Evolutionary conservation across 805 yeast genomes (phyloP).

Genomic region (Zygoascus biomembranicola): DNA sequence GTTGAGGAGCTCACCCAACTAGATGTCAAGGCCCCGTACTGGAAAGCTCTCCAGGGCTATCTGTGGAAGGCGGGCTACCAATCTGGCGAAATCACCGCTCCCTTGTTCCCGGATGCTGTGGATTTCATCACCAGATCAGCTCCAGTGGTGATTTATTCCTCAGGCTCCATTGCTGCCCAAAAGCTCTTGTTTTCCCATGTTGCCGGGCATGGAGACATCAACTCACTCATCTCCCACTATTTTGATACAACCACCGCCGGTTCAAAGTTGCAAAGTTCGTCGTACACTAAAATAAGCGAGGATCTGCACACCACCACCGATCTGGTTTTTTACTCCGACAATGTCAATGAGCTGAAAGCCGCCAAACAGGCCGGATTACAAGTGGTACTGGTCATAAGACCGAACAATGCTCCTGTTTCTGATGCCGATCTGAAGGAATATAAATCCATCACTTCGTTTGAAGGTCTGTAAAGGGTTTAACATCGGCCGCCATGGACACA

Average conservation of each 20-base stretch:
- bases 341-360: slow-evolving; percentile 66
- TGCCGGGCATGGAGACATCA: slow-evolving; percentile 38
- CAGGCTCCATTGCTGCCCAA: slow-evolving; percentile 86
- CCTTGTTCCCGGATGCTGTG: slow-evolving; percentile 67
- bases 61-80: slow-evolving; percentile 79
- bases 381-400: slow-evolving; percentile 54
- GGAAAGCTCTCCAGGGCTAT: slow-evolving; percentile 75
- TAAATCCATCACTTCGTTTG: neutral
- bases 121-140: slow-evolving; percentile 33
- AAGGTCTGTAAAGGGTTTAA: neutral
- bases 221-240: slow-evolving; percentile 49
- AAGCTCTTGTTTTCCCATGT: slow-evolving; percentile 58
- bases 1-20: slow-evolving; percentile 47
- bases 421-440: neutral
- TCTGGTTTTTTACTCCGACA: slow-evolving; percentile 72
- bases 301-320: slow-evolving; percentile 31
- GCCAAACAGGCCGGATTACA: slow-evolving; percentile 59
- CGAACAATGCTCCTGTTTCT: slow-evolving; percentile 50
- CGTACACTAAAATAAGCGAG: slow-evolving; percentile 50
- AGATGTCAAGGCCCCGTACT: slow-evolving; percentile 69
- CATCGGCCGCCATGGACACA: no score
- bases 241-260: slow-evolving; percentile 86
- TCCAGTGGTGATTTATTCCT: slow-evolving; percentile 66
- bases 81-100: slow-evolving; percentile 68
- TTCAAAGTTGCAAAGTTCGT: slow-evolving; percentile 45